Conservation (phyloP, 2,329 filamentous ascomycete genomes). For the Diaporthe sp. region DNA sequence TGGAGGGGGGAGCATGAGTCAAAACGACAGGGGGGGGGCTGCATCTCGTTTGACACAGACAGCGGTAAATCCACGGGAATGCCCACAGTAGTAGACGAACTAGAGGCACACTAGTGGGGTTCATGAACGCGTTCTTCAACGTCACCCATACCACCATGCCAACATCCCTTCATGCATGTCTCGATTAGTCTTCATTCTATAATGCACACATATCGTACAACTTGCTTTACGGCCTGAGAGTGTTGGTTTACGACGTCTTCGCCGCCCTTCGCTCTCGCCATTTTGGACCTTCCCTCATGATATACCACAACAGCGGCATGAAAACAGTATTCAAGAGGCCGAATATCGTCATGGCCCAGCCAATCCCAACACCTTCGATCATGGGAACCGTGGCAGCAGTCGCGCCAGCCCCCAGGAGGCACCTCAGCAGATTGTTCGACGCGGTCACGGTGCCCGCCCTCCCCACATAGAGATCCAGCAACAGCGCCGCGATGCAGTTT, state of each 20-base stretch:
- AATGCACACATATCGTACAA: not conserved
- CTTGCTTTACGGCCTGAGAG: not conserved
- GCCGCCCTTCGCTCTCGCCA: not conserved
- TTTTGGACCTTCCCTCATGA: not conserved
- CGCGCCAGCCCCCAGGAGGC: constrained; percentile 65
- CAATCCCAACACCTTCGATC: constrained; percentile 64
- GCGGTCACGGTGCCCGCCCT: constrained; percentile 67
- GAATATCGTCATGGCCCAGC: constrained; percentile 54
- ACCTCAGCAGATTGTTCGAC: constrained; percentile 68
- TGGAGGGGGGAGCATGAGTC: too few species aligned
- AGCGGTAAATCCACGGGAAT: not conserved
- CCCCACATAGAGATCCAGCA: constrained; percentile 68
- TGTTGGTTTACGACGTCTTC: not conserved
- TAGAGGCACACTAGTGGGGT: not conserved
- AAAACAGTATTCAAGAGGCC: not conserved
- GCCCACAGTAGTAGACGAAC: not conserved
- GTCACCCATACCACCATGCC: not conserved
- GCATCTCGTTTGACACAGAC: too few species aligned
- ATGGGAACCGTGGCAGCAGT: constrained; percentile 66
- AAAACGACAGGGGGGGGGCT: too few species aligned
- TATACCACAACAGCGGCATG: not conserved
- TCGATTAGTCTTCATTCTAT: not conserved
- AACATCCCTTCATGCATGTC: not conserved
- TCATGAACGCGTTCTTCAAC: not conserved
- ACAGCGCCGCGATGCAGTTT: constrained; percentile 38